Conservation (phyloP, 2,329 filamentous ascomycete genomes). For the Monosporascus cannonballus region DNA sequence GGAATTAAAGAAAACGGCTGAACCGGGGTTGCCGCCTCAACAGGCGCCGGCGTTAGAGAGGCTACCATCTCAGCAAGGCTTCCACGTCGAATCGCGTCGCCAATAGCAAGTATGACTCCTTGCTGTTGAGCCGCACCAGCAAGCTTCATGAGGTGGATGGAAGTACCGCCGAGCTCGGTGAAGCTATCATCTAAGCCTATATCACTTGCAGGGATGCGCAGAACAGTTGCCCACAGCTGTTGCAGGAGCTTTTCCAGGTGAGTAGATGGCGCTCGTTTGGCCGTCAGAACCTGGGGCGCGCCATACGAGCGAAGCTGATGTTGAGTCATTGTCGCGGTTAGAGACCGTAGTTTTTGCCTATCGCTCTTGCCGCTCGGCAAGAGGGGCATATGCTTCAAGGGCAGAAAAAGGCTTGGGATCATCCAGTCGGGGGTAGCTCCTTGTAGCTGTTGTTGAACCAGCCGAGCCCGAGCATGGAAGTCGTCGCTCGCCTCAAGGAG, state of each 20-base stretch:
- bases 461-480: neutral
- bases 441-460: neutral
- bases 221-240: slow-evolving; percentile 6
- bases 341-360: slow-evolving; percentile 3
- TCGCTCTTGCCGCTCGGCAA: slow-evolving; percentile 7
- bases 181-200: slow-evolving; percentile 12
- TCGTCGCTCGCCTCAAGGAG: neutral
- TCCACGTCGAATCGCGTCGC: neutral
- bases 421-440: slow-evolving; percentile 4
- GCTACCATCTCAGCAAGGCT: neutral
- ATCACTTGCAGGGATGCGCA: slow-evolving; percentile 1
- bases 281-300: neutral
- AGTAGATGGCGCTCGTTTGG: neutral
- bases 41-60: slow-evolving; percentile 6
- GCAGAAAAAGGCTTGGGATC: slow-evolving; percentile 6
- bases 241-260: slow-evolving; percentile 1
- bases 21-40: slow-evolving; percentile 2
- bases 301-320: slow-evolving; percentile 1
- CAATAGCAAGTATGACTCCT: neutral
- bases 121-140: slow-evolving; percentile 5
- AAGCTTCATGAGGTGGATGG: slow-evolving; percentile 13
- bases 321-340: slow-evolving; percentile 1
- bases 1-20: neutral
- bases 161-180: slow-evolving; percentile 19
- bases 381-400: slow-evolving; percentile 1